Evolutionary conservation across 345 rosid genomes (phyloP), one percentile per base, ranked within the genome.

Genomic region (Toxicodendron radicans): DNA sequence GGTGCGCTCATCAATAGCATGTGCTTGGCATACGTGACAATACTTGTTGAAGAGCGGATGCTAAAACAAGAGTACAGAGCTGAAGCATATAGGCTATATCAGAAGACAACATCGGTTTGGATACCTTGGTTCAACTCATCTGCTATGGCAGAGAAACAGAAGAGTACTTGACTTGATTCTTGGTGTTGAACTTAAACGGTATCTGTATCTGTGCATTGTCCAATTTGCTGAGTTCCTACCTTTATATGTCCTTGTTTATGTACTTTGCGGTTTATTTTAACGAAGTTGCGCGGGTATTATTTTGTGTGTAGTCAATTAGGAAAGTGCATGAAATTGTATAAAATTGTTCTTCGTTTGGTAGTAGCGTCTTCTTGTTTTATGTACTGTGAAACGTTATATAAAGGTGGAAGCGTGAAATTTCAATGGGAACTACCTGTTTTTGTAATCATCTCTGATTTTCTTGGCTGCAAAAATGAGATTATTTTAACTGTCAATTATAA

Each of bases 101-200:
- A 95, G 88, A 92, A 88, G 87, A 87, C 91, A 41, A 93, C 97
- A 33, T 93, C 98, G 0, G 98, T 87, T 30, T 95, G 98, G 92
- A 79, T 91, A 64, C 98, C 99, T 70, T 95, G 99, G 99, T 91
- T 95, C 86, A 91, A 83, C 72, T 84, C 87, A 69, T 79, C 83
- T 10, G 72, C 75, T 33, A 48, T 64, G 51, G 33, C 49, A 49
- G 81, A 76, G 69, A 86, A 88, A 77, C 83, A 88, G 35, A 90
- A 90, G 86, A 77, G 74, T 78, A 74, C 77, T 76, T 90, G 86
- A 90, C 58, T 54, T 76, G 57, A 32, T 58, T 52, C 45, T 35
- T 72, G 30, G 17, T 35, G 3, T 49, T 62, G 53, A 61, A 52
- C 32, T 62, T 41, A 33, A 74, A 71, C 14, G n/a, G 62, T 75